phyloP scores from a whole-genome alignment of 129 eudicot species.

The Saussurea involucrata region DNA sequence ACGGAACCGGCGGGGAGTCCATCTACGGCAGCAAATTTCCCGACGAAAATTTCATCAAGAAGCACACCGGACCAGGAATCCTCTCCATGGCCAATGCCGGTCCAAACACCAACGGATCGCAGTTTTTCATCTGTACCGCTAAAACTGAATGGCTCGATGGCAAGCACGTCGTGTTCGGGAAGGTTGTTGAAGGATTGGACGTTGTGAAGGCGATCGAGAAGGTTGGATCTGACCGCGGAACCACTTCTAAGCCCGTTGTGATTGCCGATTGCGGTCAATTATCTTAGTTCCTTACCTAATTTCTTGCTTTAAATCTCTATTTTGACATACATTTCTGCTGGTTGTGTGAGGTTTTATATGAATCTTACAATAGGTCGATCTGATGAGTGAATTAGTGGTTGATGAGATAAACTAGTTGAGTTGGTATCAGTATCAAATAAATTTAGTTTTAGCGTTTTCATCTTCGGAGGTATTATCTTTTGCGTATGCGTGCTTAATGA shows the following conservation, averaged over 20 bases:
- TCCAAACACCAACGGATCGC: constrained; percentile 44
- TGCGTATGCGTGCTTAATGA: neutral
- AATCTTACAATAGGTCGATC: neutral
- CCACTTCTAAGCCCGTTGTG: constrained; percentile 21
- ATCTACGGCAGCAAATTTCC: constrained; percentile 40
- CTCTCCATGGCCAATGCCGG: constrained; percentile 52
- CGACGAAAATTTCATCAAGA: constrained; percentile 43
- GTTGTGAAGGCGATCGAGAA: constrained; percentile 23
- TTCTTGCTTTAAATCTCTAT: neutral
- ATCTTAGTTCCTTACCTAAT: neutral
- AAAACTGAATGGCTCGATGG: constrained; percentile 19
- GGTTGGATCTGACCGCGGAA: constrained; percentile 12
- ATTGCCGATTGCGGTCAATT: constrained; percentile 27
- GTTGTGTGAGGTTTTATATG: neutral
- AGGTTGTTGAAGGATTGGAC: constrained; percentile 18
- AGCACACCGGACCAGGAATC: constrained; percentile 48
- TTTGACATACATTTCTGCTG: neutral
- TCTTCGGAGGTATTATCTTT: neutral
- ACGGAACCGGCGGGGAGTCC: constrained; percentile 52
- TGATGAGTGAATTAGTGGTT: neutral
- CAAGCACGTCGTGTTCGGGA: constrained; percentile 26
- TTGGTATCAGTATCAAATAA: neutral
- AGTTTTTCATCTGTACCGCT: constrained; percentile 14
- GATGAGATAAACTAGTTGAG: neutral
- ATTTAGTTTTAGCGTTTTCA: neutral